Conservation (phyloP, 2,329 filamentous ascomycete genomes). For the Epichloe bromicola region DNA sequence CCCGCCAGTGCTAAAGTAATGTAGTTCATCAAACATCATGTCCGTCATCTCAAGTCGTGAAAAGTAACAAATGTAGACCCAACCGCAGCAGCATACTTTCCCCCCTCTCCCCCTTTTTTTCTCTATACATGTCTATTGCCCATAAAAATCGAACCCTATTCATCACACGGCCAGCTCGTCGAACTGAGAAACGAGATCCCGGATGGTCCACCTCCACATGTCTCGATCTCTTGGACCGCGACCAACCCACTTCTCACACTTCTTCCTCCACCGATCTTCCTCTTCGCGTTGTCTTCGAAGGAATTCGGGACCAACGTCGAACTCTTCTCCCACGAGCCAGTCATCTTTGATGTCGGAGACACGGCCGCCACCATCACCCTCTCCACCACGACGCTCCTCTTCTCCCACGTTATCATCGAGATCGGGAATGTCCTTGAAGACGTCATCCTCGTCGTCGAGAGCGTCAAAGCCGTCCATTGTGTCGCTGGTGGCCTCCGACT, state of each 20-base stretch:
- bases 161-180: slow-evolving; percentile 17
- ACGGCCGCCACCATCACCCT: slow-evolving; percentile 16
- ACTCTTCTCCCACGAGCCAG: slow-evolving; percentile 87
- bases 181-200: slow-evolving; percentile 40
- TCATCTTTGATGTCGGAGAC: slow-evolving; percentile 56
- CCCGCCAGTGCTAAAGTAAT: background rate
- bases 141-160: background rate
- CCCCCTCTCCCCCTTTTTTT: background rate
- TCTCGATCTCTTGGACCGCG: slow-evolving; percentile 41
- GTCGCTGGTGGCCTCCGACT: slow-evolving; percentile 36
- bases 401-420: slow-evolving; percentile 56
- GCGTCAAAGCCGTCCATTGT: slow-evolving; percentile 53
- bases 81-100: background rate
- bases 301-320: slow-evolving; percentile 93
- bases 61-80: background rate
- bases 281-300: slow-evolving; percentile 80
- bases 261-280: slow-evolving; percentile 80
- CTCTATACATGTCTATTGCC: background rate
- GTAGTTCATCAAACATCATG: slow-evolving; percentile 6
- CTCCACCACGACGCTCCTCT: slow-evolving; percentile 32
- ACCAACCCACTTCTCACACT: slow-evolving; percentile 75
- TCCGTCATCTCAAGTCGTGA: slow-evolving; percentile 6
- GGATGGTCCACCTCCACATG: slow-evolving; percentile 67
- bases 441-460: slow-evolving; percentile 68
- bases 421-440: slow-evolving; percentile 90